Evolutionary conservation across 305 asterid genomes (phyloP).

Genomic region (Rubia peregrina): DNA sequence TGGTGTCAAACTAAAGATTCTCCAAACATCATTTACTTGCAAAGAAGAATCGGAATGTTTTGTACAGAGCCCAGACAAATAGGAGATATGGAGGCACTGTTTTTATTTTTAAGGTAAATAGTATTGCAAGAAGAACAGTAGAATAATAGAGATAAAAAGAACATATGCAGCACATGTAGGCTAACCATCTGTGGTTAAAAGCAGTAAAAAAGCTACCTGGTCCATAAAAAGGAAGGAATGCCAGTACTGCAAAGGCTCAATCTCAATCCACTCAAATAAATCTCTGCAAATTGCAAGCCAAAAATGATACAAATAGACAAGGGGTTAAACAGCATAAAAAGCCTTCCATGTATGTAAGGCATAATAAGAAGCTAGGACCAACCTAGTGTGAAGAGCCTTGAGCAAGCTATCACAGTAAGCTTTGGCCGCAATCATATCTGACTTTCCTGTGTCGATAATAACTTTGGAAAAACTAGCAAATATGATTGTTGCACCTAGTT

Average conservation of each 20-base stretch:
- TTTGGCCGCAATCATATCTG: conserved; percentile 81
- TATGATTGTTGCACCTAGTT: conserved; percentile 77
- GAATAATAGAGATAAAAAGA: background rate
- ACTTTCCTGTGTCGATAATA: conserved; percentile 82
- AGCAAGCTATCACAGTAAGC: conserved; percentile 91
- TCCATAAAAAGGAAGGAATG: conserved; percentile 96
- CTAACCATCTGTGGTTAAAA: conserved; percentile 12
- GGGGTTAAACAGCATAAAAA: conserved; percentile 20
- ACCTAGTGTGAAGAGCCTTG: conserved; percentile 81
- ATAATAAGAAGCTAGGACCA: conserved; percentile 21
- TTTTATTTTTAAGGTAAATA: background rate
- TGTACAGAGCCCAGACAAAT: background rate
- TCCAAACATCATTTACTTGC: conserved; percentile 3
- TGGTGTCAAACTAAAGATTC: background rate
- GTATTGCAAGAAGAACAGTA: background rate
- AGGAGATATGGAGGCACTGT: background rate
- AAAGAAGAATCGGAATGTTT: background rate
- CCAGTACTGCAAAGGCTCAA: conserved; percentile 92
- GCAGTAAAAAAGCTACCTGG: conserved; percentile 40
- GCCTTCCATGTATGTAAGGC: conserved; percentile 10
- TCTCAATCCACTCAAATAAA: conserved; percentile 92
- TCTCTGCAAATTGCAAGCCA: conserved; percentile 42
- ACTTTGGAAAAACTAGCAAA: conserved; percentile 85
- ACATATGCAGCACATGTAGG: conserved; percentile 8
- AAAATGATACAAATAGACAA: conserved; percentile 11